Conservation (phyloP, 257 asterid genomes). For the Nicotiana otophora region DNA sequence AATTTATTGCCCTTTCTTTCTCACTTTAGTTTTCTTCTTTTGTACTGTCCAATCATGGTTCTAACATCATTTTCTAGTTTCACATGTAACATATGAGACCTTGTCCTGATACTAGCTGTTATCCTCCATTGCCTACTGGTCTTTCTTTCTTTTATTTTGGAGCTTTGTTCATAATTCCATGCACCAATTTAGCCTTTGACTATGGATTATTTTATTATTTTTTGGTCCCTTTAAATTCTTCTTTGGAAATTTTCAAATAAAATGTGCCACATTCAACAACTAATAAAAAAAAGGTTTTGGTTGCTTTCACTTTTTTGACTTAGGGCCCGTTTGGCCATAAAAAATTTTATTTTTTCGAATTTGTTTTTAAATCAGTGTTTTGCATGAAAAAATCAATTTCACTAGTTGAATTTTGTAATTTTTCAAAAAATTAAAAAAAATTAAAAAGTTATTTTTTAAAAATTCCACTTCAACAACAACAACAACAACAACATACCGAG, state of each 20-base stretch:
- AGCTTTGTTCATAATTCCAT: slow-evolving; percentile 1
- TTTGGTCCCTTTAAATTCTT: neutral
- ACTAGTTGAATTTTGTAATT: too few relatives aligned
- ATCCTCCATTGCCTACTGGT: neutral
- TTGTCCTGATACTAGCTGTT: slow-evolving; percentile 17
- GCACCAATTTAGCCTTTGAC: slow-evolving; percentile 15
- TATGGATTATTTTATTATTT: neutral
- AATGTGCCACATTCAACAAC: slow-evolving; percentile 7
- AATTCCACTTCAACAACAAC: too few relatives aligned
- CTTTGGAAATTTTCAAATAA: slow-evolving; percentile 18
- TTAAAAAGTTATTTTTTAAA: too few relatives aligned
- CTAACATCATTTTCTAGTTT: neutral
- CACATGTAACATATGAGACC: slow-evolving; percentile 15
- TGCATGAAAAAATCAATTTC: too few relatives aligned
- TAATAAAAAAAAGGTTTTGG: neutral
- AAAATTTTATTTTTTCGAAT: too few relatives aligned
- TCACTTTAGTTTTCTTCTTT: neutral
- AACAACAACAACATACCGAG: too few relatives aligned
- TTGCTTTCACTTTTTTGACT: slow-evolving; percentile 9
- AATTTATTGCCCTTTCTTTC: neutral
- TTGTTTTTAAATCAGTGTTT: too few relatives aligned
- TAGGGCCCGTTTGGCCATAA: too few relatives aligned
- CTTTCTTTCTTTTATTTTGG: neutral
- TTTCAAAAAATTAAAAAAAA: too few relatives aligned
- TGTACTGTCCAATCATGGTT: neutral